These are phyloP conservation scores for Geranium incanum DNA, from an alignment of 441 rosid genomes.

Conservation along the genomic window DNA sequence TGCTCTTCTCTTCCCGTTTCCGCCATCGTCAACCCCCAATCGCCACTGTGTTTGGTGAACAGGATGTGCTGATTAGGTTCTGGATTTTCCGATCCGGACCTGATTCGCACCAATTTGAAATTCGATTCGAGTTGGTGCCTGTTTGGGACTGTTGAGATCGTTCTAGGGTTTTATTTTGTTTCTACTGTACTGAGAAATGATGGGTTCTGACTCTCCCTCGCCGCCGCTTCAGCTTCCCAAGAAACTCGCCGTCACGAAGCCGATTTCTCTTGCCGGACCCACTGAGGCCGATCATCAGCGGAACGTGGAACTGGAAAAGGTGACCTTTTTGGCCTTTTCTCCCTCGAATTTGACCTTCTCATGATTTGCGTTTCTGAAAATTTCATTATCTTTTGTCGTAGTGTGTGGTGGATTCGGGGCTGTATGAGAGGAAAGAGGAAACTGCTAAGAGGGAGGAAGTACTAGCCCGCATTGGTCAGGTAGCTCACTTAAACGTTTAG, in stretches of 20 bases:
- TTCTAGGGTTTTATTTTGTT: not conserved
- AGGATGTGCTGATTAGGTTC: not conserved
- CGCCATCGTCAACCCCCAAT: not conserved
- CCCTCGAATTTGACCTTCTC: not conserved
- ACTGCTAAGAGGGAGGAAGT: slow-evolving; percentile 43
- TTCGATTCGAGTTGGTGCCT: not conserved
- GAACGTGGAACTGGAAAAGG: slow-evolving; percentile 49
- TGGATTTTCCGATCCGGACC: not conserved
- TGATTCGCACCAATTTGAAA: not conserved
- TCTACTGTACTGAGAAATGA: slow-evolving; percentile 24
- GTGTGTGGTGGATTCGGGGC: slow-evolving; percentile 48
- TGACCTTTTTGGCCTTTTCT: slow-evolving; percentile 5
- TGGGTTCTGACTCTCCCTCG: slow-evolving; percentile 25
- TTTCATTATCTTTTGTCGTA: slow-evolving; percentile 9
- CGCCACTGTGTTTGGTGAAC: not conserved
- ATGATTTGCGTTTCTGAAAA: not conserved
- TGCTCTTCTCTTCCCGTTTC: not conserved
- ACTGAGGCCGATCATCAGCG: slow-evolving; percentile 37
- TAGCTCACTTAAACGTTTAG: not conserved
- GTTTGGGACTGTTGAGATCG: not conserved
- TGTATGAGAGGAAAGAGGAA: slow-evolving; percentile 57
- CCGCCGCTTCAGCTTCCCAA: too few relatives aligned
- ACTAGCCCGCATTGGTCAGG: slow-evolving; percentile 47
- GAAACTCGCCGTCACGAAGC: slow-evolving; percentile 44
- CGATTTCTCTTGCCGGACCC: slow-evolving; percentile 52